Conservation (phyloP, 768 basidiomycete species). For the Neoboletus subvelutipes region DNA sequence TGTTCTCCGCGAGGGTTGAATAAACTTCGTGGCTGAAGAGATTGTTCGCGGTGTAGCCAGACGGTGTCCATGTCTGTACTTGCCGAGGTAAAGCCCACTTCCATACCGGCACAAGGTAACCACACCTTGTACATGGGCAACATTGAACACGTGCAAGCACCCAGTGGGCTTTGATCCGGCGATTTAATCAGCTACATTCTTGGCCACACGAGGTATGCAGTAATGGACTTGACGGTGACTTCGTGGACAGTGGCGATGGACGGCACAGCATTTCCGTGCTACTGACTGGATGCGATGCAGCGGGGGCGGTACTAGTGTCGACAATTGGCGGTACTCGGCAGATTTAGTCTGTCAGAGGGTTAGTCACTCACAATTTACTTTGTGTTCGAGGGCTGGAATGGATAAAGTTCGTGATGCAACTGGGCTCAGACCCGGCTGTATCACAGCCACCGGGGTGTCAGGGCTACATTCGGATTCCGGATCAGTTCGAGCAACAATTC, state of each 20-base stretch:
- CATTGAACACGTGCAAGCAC: conserved; percentile 15
- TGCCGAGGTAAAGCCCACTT: conserved; percentile 19
- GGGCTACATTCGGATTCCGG: not conserved
- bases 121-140: conserved; percentile 8
- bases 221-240: not conserved
- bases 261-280: not conserved
- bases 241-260: not conserved
- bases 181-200: conserved; percentile 11
- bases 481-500: not conserved
- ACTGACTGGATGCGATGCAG: conserved; percentile 1
- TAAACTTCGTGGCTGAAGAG: conserved; percentile 14
- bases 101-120: conserved; percentile 12
- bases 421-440: not conserved
- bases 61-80: conserved; percentile 8
- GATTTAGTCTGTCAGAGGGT: not conserved
- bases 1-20: conserved; percentile 32
- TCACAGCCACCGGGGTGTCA: not conserved
- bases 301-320: not conserved
- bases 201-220: conserved; percentile 16
- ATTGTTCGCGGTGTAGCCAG: conserved; percentile 12
- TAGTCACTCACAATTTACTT: not conserved
- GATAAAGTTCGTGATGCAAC: not conserved
- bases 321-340: not conserved
- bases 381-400: not conserved
- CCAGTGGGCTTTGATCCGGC: conserved; percentile 18